A percentile compares a stretch with the other conserved stretches of the same genome.
These are phyloP conservation scores for Tarenaya hassleriana DNA, from an alignment of 345 rosid genomes.

Conservation along the genomic window DNA sequence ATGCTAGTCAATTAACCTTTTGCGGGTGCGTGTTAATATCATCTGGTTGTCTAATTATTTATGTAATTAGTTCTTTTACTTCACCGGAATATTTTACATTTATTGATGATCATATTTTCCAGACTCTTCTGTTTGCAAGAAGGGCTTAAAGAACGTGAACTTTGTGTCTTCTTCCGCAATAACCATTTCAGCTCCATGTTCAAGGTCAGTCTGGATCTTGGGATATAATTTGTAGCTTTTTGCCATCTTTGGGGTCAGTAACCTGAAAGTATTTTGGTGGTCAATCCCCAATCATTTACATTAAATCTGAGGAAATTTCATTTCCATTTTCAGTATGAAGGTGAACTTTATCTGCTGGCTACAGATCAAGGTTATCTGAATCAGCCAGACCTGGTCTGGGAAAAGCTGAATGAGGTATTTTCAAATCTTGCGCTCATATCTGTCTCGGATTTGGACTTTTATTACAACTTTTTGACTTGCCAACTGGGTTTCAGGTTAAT, in stretches of 20 bases:
- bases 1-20: constrained; percentile 84
- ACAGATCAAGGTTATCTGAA: constrained; percentile 96
- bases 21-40: constrained; percentile 52
- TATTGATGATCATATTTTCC: constrained; percentile 18
- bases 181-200: constrained; percentile 97
- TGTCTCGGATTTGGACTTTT: constrained; percentile 1
- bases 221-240: background rate
- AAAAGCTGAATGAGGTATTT: constrained; percentile 87
- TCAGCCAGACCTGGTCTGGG: constrained; percentile 97
- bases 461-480: constrained; percentile 8
- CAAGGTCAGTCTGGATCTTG: constrained; percentile 52
- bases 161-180: constrained; percentile 87
- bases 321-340: constrained; percentile 63
- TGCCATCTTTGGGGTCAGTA: too few relatives aligned
- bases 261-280: background rate
- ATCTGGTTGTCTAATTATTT: constrained; percentile 13
- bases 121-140: constrained; percentile 71
- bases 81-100: constrained; percentile 1
- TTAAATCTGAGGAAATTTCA: background rate
- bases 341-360: constrained; percentile 92
- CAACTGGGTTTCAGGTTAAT: constrained; percentile 59
- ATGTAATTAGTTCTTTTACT: background rate
- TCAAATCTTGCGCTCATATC: background rate
- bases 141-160: constrained; percentile 63
- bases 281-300: background rate